Evolutionary conservation across 2,329 filamentous ascomycete genomes (phyloP).

Genomic region (Proliferodiscus dingleyae): DNA sequence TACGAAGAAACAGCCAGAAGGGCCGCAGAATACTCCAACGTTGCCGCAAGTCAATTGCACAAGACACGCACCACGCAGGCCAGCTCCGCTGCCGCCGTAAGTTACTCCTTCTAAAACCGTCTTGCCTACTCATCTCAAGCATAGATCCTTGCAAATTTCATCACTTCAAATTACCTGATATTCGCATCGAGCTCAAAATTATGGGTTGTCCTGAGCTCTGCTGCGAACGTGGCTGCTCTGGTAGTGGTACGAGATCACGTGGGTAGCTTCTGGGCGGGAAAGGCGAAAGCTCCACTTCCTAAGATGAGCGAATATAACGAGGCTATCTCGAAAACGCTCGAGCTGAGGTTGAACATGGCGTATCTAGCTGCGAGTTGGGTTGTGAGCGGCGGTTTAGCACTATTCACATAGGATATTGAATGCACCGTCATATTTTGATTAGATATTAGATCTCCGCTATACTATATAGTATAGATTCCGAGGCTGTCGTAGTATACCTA

Average conservation of each 20-base stretch:
- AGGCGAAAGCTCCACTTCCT: slow-evolving; percentile 20
- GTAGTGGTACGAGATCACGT: slow-evolving; percentile 15
- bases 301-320: slow-evolving; percentile 23
- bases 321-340: slow-evolving; percentile 20
- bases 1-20: slow-evolving; percentile 43
- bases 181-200: slow-evolving; percentile 1
- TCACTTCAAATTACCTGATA: slow-evolving; percentile 8
- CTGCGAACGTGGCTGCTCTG: slow-evolving; percentile 18
- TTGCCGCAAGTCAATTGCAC: slow-evolving; percentile 38
- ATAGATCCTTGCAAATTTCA: slow-evolving; percentile 1
- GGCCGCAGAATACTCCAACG: slow-evolving; percentile 40
- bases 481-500: too few species aligned
- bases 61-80: slow-evolving; percentile 42
- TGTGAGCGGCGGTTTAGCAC: slow-evolving; percentile 6
- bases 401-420: not conserved
- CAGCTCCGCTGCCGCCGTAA: slow-evolving; percentile 36
- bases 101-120: slow-evolving; percentile 13
- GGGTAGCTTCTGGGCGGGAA: slow-evolving; percentile 20
- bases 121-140: not conserved
- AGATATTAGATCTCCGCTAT: too few species aligned
- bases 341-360: slow-evolving; percentile 20
- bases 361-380: slow-evolving; percentile 21
- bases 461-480: too few species aligned
- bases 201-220: slow-evolving; percentile 1
- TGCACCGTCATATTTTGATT: too few species aligned